Percentiles rank a stretch among this genome's conserved stretches.
phyloP scores from a whole-genome alignment of 495 filamentous ascomycete species.

The Penicillium ucsense region DNA sequence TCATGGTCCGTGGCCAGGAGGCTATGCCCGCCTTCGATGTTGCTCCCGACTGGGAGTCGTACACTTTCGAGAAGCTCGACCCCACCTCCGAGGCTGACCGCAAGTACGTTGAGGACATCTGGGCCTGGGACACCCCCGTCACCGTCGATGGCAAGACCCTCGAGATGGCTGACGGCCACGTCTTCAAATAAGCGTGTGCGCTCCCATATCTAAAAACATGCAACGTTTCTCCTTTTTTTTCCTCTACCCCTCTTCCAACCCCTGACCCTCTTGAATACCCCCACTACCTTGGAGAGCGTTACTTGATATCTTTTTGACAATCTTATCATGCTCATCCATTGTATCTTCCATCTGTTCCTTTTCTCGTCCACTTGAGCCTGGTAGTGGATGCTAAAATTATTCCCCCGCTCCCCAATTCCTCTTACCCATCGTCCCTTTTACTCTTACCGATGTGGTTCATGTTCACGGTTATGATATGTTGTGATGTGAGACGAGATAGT shows the following conservation, averaged over 20 bases:
- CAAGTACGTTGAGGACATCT: conserved; percentile 76
- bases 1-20: conserved; percentile 89
- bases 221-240: too few species aligned
- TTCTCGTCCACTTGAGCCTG: conserved; percentile 1
- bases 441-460: conserved; percentile 23
- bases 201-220: neutral
- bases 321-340: conserved; percentile 6
- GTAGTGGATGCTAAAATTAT: conserved; percentile 11
- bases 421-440: conserved; percentile 3
- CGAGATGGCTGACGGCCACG: conserved; percentile 77
- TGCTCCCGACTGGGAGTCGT: conserved; percentile 94
- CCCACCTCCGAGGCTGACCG: conserved; percentile 69
- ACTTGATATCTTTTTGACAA: conserved; percentile 2
- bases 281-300: conserved; percentile 1
- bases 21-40: conserved; percentile 82
- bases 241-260: conserved; percentile 1
- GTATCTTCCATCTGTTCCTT: neutral
- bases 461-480: conserved; percentile 25
- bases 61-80: conserved; percentile 93
- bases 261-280: conserved; percentile 12
- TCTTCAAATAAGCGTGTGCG: conserved; percentile 80
- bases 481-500: conserved; percentile 26
- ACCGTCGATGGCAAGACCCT: conserved; percentile 72
- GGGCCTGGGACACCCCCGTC: conserved; percentile 81
- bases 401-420: neutral